Evolutionary conservation across 805 yeast genomes (phyloP), one percentile per base, ranked within the genome.

Genomic region (Spathaspora boniae): DNA sequence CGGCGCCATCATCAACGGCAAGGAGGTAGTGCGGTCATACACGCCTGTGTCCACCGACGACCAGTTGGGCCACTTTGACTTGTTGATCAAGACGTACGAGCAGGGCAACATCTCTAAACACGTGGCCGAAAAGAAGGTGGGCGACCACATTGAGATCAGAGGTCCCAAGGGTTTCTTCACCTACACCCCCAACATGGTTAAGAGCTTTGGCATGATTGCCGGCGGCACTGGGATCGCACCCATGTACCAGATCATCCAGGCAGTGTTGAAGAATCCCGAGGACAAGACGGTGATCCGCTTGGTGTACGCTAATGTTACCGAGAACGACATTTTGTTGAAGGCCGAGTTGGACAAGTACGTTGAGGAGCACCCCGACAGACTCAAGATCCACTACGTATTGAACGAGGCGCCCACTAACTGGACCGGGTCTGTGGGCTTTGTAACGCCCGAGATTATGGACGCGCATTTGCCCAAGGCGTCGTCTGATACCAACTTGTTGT

Each of bases 141-240:
- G 96, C 45, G 94, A 89, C 49, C 55, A 71, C 26, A 79, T 88
- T 49, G 78, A 75, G 33, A 82, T 87, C 40, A 76, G 84, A 55
- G 96, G 98, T 19, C 98, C 98, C 50, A 86, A 85, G 64, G 97
- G 98, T 6, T 78, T 78, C 52, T 87, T 85, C 70, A 74, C 79
- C 43, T 89, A 89, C 65, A 69, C 77, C 35, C 87, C 94, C 48
- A 86, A 85, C 63, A 79, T 82, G 80, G 80, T 76, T 38, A 66
- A 72, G 40, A 72, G 74, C 41, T 71, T 89, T 41, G 87, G 83
- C 36, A 89, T 89, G 97, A 80, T 91, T 46, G 95, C 96, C 27
- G 97, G 97, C 48, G 98, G 97, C 53, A 86, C 97, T 25, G 97
- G 97, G 58, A 83, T 88, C 52, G 83, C 96, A 6, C 96, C 96